phyloP scores from a whole-genome alignment of 2,329 filamentous ascomycete species.

The Cordyceps militaris region DNA sequence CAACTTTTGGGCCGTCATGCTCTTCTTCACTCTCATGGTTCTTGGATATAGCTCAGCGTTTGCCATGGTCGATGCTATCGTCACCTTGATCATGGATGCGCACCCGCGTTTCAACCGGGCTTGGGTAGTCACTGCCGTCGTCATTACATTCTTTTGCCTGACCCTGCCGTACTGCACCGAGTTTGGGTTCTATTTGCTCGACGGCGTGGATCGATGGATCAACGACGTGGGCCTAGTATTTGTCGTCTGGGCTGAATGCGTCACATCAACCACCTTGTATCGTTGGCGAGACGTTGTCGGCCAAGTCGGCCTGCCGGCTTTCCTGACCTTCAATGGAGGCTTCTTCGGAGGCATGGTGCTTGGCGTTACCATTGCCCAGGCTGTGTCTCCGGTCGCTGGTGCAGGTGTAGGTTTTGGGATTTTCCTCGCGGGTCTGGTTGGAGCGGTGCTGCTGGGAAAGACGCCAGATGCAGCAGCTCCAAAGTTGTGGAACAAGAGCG shows the following conservation, averaged over 20 bases:
- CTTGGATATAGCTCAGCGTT: constrained; percentile 53
- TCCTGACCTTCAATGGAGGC: constrained; percentile 40
- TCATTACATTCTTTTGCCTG: constrained; percentile 44
- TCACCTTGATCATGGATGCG: constrained; percentile 46
- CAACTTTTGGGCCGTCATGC: constrained; percentile 51
- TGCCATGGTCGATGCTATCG: constrained; percentile 50
- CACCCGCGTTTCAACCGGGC: constrained; percentile 40
- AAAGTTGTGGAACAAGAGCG: constrained; percentile 34
- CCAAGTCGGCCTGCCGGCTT: constrained; percentile 36
- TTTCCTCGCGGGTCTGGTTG: constrained; percentile 36
- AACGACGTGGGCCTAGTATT: constrained; percentile 49
- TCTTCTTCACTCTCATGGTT: constrained; percentile 53
- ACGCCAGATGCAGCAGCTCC: constrained; percentile 35
- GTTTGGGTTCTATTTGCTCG: constrained; percentile 49
- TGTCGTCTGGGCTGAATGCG: constrained; percentile 45
- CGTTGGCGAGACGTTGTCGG: constrained; percentile 41
- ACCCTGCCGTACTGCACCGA: constrained; percentile 51
- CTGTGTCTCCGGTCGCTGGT: constrained; percentile 35
- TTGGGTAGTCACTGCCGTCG: constrained; percentile 42
- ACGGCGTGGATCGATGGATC: constrained; percentile 48
- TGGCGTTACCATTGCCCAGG: constrained; percentile 44
- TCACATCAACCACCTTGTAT: constrained; percentile 46
- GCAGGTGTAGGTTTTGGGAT: constrained; percentile 46
- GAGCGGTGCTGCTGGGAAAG: constrained; percentile 33
- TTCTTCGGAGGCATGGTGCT: constrained; percentile 47